Evolutionary conservation across 768 basidiomycete genomes (phyloP).

Genomic region (Botryobasidium botryosum): DNA sequence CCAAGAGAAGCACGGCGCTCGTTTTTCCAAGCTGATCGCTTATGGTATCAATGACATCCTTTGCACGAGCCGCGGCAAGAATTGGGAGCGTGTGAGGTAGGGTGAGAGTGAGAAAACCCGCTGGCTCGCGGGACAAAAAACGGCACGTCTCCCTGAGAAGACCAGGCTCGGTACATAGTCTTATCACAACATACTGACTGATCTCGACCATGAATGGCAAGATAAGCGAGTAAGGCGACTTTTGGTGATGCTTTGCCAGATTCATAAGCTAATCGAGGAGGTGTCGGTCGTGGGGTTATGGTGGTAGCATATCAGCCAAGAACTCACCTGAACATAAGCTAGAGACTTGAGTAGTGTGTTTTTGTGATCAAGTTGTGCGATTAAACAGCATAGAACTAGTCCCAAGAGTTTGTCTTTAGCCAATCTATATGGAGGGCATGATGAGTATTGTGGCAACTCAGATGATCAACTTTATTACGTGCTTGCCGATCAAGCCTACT

Average conservation of each 20-base stretch:
- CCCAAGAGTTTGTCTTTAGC: conserved; percentile 36
- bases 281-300: conserved; percentile 8
- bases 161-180: conserved; percentile 39
- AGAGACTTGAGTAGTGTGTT: conserved; percentile 55
- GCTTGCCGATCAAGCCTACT: conserved; percentile 39
- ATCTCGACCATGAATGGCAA: conserved; percentile 53
- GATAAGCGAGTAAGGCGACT: conserved; percentile 46
- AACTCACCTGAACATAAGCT: conserved; percentile 47
- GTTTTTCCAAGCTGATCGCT: conserved; percentile 31
- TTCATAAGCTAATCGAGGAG: conserved; percentile 32
- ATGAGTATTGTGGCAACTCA: conserved; percentile 1
- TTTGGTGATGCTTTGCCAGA: conserved; percentile 40
- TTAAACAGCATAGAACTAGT: conserved; percentile 40
- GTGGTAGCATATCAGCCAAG: background rate
- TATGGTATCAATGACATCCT: conserved; percentile 43
- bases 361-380: conserved; percentile 45
- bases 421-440: conserved; percentile 21
- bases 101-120: conserved; percentile 47
- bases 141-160: conserved; percentile 48
- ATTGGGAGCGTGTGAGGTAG: conserved; percentile 48
- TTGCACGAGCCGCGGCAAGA: conserved; percentile 46
- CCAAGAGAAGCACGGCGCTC: conserved; percentile 34
- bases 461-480: conserved; percentile 3
- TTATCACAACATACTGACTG: conserved; percentile 43
- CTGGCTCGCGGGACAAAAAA: conserved; percentile 39